Conservation (phyloP, 1,139 yeast genomes). For the Debaryomyces subglobosus region DNA sequence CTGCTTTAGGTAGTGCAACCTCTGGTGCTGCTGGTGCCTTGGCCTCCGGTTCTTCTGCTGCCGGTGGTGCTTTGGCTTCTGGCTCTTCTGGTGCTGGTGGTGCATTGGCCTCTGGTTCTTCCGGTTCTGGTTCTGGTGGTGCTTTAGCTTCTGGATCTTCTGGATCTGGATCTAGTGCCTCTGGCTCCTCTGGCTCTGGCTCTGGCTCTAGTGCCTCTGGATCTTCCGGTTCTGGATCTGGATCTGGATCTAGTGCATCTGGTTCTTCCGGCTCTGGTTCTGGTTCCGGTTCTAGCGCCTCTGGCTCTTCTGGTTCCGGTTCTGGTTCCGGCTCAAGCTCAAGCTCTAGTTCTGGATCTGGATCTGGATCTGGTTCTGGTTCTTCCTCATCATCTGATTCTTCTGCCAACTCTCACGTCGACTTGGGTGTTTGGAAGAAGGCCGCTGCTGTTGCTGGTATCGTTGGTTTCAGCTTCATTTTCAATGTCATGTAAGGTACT, state of each 20-base stretch:
- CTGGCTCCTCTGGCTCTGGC: slow-evolving; percentile 19
- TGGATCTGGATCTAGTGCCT: slow-evolving; percentile 15
- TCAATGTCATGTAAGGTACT: slow-evolving; percentile 31
- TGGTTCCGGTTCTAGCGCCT: slow-evolving; percentile 17
- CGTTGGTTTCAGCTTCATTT: slow-evolving; percentile 41
- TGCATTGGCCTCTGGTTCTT: slow-evolving; percentile 14
- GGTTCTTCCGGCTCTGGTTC: slow-evolving; percentile 18
- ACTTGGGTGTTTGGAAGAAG: slow-evolving; percentile 43
- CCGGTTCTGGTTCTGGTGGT: slow-evolving; percentile 14
- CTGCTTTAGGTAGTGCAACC: slow-evolving; percentile 17
- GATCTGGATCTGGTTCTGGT: slow-evolving; percentile 14
- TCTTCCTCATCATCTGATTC: slow-evolving; percentile 15
- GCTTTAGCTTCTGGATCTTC: slow-evolving; percentile 18
- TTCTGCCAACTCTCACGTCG: slow-evolving; percentile 17
- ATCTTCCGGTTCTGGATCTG: slow-evolving; percentile 20
- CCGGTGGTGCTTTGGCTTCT: slow-evolving; percentile 17
- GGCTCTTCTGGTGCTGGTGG: slow-evolving; percentile 23
- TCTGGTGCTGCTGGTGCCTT: slow-evolving; percentile 18
- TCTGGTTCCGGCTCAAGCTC: slow-evolving; percentile 17
- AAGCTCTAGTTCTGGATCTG: slow-evolving; percentile 17
- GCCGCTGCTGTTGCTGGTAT: slow-evolving; percentile 41
- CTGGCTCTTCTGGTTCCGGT: slow-evolving; percentile 24
- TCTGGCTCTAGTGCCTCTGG: slow-evolving; percentile 17
- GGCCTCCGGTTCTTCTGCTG: slow-evolving; percentile 20
- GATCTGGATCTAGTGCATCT: slow-evolving; percentile 15